These are phyloP conservation scores for Chrysopogon serrulatus DNA, from an alignment of 176 grass and related monocot genomes.

Conservation along the genomic window DNA sequence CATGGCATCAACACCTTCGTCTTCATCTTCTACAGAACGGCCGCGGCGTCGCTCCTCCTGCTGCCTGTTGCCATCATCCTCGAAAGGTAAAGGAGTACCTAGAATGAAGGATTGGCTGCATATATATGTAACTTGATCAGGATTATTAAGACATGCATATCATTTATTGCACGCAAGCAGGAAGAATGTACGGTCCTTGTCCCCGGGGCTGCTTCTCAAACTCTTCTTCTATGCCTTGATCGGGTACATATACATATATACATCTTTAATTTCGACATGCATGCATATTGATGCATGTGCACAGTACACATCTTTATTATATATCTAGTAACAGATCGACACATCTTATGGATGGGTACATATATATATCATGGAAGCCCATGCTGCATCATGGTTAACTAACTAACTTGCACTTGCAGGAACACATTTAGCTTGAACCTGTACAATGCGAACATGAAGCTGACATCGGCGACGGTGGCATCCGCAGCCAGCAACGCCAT, in stretches of 20 bases:
- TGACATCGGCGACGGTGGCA: background rate
- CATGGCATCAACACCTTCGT: constrained; percentile 55
- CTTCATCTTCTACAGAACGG: constrained; percentile 82
- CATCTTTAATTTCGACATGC: no score
- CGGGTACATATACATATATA: background rate
- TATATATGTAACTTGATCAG: no score
- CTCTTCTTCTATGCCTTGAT: constrained; percentile 61
- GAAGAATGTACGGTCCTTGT: constrained; percentile 34
- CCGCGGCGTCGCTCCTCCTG: constrained; percentile 25
- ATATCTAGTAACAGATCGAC: no score
- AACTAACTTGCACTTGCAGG: no score
- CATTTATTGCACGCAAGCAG: constrained; percentile 7
- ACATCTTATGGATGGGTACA: no score
- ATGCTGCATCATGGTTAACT: no score
- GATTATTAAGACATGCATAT: no score
- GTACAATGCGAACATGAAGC: constrained; percentile 5
- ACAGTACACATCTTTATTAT: no score
- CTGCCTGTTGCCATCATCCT: constrained; percentile 39
- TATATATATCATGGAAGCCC: no score
- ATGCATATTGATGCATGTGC: no score
- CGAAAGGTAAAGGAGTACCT: background rate
- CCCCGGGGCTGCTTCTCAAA: constrained; percentile 33
- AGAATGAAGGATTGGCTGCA: no score
- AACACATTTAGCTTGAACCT: background rate
- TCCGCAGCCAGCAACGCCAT: background rate